Percentiles rank a stretch among this genome's conserved stretches.
phyloP scores from a whole-genome alignment of 192 early-diverging fungal genomes.

The Coemansia sp. region DNA sequence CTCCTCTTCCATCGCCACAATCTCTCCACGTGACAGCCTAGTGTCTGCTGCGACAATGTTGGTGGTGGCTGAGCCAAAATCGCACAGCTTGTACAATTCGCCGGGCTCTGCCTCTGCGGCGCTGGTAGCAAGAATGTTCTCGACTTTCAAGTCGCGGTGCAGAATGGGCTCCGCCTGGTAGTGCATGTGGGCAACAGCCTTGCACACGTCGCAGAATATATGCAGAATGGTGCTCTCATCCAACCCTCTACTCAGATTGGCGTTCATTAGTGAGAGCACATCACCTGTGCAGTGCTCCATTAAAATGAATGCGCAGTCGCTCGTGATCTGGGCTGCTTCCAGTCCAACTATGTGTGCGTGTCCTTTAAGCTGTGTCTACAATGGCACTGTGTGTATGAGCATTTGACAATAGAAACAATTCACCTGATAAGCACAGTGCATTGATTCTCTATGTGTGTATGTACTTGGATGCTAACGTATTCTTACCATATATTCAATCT shows the following conservation, averaged over 20 bases:
- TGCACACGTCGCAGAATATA: slow-evolving; percentile 83
- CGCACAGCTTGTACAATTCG: slow-evolving; percentile 80
- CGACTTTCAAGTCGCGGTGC: slow-evolving; percentile 85
- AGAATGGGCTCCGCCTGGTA: slow-evolving; percentile 77
- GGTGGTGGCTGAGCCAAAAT: slow-evolving; percentile 88
- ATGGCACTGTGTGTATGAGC: background rate
- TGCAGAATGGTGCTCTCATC: slow-evolving; percentile 82
- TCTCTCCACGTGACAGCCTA: slow-evolving; percentile 61
- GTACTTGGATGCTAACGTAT: background rate
- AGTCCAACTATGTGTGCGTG: slow-evolving; percentile 84
- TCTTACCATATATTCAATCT: slow-evolving; percentile 72
- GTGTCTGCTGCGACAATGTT: slow-evolving; percentile 13
- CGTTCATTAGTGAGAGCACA: slow-evolving; percentile 77
- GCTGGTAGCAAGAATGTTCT: slow-evolving; percentile 71
- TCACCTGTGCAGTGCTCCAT: slow-evolving; percentile 90
- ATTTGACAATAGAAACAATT: too few species aligned
- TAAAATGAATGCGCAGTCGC: slow-evolving; percentile 75
- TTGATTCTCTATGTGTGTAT: background rate
- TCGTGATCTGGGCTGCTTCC: slow-evolving; percentile 67
- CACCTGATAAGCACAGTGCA: background rate
- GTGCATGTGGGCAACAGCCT: slow-evolving; percentile 92
- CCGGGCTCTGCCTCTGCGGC: slow-evolving; percentile 28
- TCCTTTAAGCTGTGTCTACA: slow-evolving; percentile 62
- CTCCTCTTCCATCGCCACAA: slow-evolving; percentile 83
- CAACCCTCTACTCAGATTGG: slow-evolving; percentile 66